Evolutionary conservation across 306 rosid genomes (phyloP).

Genomic region (Cicer pinnatifidum): DNA sequence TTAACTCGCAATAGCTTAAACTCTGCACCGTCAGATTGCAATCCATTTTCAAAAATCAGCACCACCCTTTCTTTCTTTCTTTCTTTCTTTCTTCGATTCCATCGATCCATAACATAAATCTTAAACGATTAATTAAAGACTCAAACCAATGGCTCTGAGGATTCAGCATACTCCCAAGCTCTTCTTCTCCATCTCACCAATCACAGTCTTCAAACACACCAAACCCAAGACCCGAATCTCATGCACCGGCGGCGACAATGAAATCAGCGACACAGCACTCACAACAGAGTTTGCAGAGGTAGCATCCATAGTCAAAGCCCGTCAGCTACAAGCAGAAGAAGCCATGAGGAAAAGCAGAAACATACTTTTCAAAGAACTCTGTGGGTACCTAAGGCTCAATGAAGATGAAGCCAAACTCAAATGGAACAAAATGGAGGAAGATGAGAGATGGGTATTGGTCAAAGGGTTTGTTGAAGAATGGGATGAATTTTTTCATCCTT

Average conservation of each 20-base stretch:
- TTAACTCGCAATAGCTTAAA: background rate
- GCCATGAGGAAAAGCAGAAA: constrained; percentile 76
- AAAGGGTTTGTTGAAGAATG: constrained; percentile 64
- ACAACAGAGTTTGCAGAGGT: constrained; percentile 62
- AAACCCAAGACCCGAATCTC: constrained; percentile 47
- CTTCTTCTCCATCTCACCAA: constrained; percentile 36
- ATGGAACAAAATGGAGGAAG: constrained; percentile 68
- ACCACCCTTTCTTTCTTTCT: background rate
- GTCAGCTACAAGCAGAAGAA: constrained; percentile 55
- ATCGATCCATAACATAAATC: background rate
- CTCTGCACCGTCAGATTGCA: no score
- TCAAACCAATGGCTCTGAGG: constrained; percentile 52
- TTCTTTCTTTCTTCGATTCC: background rate
- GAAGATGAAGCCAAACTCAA: constrained; percentile 56
- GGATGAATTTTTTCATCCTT: constrained; percentile 74
- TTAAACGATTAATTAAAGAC: background rate
- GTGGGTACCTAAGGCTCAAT: constrained; percentile 53
- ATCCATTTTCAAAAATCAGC: background rate
- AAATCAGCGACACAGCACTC: constrained; percentile 56
- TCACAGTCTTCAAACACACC: constrained; percentile 29
- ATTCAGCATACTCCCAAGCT: constrained; percentile 29
- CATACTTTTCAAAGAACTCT: constrained; percentile 66
- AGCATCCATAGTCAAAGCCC: constrained; percentile 54
- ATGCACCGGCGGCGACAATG: constrained; percentile 42
- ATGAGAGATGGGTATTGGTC: constrained; percentile 58